Evolutionary conservation across 345 rosid genomes (phyloP), one percentile per base, ranked within the genome.

Genomic region (Chamaenerion angustifolium): DNA sequence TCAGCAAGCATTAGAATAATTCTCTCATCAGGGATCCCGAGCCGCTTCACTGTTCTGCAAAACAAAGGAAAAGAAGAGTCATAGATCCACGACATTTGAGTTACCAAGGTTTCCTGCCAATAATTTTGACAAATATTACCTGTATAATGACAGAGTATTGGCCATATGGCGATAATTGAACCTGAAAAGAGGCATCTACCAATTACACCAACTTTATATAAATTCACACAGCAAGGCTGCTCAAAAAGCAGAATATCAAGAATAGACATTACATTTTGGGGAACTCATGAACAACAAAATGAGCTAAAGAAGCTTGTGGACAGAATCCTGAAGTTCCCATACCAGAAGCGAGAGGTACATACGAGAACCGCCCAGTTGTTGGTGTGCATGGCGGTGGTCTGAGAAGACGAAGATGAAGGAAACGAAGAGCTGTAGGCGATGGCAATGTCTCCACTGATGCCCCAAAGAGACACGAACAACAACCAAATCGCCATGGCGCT

Each of bases 311-410:
- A 31, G 37, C 37, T 31, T 3, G 37, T 31, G 8, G 4, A 31
- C 37, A 31, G 37, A 31, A 31, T 31, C 37, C 37, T 21, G 37
- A 31, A 3, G 37, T 3, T 45, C 41, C 1, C 17, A 66, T 41
- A 92, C 98, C 98, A 92, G 81, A 84, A 87, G 48, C 95, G 95
- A 71, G 96, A 92, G 41, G 96, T 88, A 80, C 98, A 92, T 69
- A 92, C 98, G 56, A 92, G 65, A 27, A 92, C 94, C 53, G 98
- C 98, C 98, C 98, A 92, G 59, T 87, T 92, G 74, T 92, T 92
- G 48, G 96, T 88, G 68, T 84, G 96, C 63, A 76, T 77, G 14
- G 88, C 56, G 40, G 88, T 58, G 40, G 86, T 65, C 57, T 82
- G 90, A 47, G 77, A 72, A 21, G 80, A 65, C 50, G 88, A 75